Evolutionary conservation across 257 asterid species (phyloP), one percentile per base, ranked within the genome.

Genomic region (Nicotiana sylvestris): DNA sequence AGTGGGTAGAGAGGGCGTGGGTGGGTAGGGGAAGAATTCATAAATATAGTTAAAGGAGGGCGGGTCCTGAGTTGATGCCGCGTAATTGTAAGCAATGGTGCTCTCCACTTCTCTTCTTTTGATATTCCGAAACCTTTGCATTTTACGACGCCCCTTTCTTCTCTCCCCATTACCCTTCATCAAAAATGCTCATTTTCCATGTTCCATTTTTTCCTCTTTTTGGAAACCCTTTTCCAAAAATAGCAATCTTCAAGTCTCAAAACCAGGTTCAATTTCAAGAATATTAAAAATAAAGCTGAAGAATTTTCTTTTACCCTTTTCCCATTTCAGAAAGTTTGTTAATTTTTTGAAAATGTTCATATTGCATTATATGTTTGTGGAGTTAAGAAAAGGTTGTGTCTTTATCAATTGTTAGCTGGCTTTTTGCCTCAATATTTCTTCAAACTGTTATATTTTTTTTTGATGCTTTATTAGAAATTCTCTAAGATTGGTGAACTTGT

Each of bases 111-210:
- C 51, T 60, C 77, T n/a, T 65, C 74, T 82, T 81, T 81, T 29
- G 66, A 72, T 66, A 81, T 66, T 83, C 88, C 91, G 86, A 81
- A 77, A 86, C 81, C 80, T 85, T 81, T 81, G 89, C 88, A 84
- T 30, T 55, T 89, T 86, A 72, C 39, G 46, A 46, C 61, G 56
- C 82, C 76, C 76, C 16, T 17, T 43, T 76, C 60, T 74, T 60
- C 81, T 82, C 78, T 55, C 77, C 53, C 21, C 51, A 8, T 8
- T 43, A 43, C 37, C 11, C 43, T 83, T 78, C 69, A 30, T 29
- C 80, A 10, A 7, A 39, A 43, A 43, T 43, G 12, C 51, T 43
- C 81, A 82, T 57, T 49, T 83, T 81, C 77, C 77, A 80, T 33
- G 17, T 29, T 66, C 62, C 51, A 82, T 46, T 53, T 74, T 66